A percentile compares a stretch with the other conserved stretches of the same genome.
These are phyloP conservation scores for Mycocentrospora acerina DNA, from an alignment of 2,329 filamentous ascomycete species.

Conservation along the genomic window DNA sequence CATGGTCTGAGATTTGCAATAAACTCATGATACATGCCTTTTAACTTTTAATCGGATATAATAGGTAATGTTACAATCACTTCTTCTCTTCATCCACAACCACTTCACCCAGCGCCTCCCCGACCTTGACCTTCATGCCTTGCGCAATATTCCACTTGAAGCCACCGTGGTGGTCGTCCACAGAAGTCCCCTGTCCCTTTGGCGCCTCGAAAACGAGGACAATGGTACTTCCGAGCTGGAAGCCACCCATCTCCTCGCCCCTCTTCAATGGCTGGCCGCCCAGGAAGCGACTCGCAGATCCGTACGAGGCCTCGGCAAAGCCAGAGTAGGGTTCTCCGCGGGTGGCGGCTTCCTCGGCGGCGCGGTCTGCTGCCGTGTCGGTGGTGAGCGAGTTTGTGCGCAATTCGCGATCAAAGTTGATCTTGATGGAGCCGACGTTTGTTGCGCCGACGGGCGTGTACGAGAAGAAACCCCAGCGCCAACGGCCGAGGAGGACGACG, in stretches of 20 bases:
- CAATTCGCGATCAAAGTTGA: slow-evolving; percentile 95
- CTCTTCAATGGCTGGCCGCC: slow-evolving; percentile 79
- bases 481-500: slow-evolving; percentile 87
- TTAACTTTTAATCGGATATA: too few species aligned
- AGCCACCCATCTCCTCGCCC: slow-evolving; percentile 97
- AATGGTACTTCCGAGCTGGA: slow-evolving; percentile 91
- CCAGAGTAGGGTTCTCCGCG: slow-evolving; percentile 84
- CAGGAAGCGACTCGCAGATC: slow-evolving; percentile 72
- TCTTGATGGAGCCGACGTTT: slow-evolving; percentile 92
- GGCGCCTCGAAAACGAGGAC: slow-evolving; percentile 97
- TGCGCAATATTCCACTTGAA: slow-evolving; percentile 87
- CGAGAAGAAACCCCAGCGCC: slow-evolving; percentile 97
- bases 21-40: too few species aligned
- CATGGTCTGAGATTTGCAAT: too few species aligned
- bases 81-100: too few species aligned
- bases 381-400: slow-evolving; percentile 90
- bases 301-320: slow-evolving; percentile 89
- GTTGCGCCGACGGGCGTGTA: slow-evolving; percentile 95
- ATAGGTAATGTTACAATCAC: too few species aligned
- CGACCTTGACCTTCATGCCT: slow-evolving; percentile 86
- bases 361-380: slow-evolving; percentile 85
- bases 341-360: slow-evolving; percentile 74
- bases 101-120: slow-evolving; percentile 79
- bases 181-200: slow-evolving; percentile 55
- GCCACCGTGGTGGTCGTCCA: slow-evolving; percentile 63